Conservation (phyloP, 495 filamentous ascomycete species). For the Neurospora discreta region DNA sequence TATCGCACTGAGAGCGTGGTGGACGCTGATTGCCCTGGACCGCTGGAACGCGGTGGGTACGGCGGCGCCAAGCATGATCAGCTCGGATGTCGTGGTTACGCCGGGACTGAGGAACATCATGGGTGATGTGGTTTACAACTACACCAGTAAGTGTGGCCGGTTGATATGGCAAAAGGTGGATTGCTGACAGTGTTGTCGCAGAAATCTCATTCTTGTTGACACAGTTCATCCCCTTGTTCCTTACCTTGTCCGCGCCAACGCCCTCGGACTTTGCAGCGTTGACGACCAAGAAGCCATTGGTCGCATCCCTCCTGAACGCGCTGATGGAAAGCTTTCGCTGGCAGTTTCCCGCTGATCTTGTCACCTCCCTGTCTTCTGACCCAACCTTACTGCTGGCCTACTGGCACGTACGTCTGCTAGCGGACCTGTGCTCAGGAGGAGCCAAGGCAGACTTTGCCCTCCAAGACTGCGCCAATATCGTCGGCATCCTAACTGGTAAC, state of each 20-base stretch:
- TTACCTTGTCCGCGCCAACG: conserved; percentile 3
- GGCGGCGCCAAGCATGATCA: conserved; percentile 45
- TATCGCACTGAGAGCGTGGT: conserved; percentile 63
- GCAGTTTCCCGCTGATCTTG: conserved; percentile 25
- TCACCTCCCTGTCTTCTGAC: conserved; percentile 23
- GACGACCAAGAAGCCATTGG: conserved; percentile 7
- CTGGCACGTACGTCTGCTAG: conserved; percentile 61
- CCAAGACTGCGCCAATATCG: conserved; percentile 47
- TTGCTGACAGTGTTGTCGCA: conserved; percentile 16
- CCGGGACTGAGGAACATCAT: conserved; percentile 55
- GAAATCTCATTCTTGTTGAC: conserved; percentile 28
- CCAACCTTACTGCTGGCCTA: conserved; percentile 57
- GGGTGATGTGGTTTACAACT: conserved; percentile 50
- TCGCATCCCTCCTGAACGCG: conserved; percentile 15
- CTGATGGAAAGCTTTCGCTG: conserved; percentile 37
- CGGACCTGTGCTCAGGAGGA: conserved; percentile 41
- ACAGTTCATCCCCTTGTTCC: conserved; percentile 17
- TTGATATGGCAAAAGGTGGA: background rate
- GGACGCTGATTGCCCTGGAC: conserved; percentile 59
- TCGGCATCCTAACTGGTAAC: conserved; percentile 42
- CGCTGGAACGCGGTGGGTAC: conserved; percentile 66
- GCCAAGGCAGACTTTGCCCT: conserved; percentile 38
- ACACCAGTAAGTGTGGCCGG: conserved; percentile 52
- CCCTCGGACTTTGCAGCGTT: conserved; percentile 5
- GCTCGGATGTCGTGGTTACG: conserved; percentile 48